These are phyloP conservation scores for Agrostemma githago DNA, from an alignment of 148 eudicot genomes.

Conservation along the genomic window DNA sequence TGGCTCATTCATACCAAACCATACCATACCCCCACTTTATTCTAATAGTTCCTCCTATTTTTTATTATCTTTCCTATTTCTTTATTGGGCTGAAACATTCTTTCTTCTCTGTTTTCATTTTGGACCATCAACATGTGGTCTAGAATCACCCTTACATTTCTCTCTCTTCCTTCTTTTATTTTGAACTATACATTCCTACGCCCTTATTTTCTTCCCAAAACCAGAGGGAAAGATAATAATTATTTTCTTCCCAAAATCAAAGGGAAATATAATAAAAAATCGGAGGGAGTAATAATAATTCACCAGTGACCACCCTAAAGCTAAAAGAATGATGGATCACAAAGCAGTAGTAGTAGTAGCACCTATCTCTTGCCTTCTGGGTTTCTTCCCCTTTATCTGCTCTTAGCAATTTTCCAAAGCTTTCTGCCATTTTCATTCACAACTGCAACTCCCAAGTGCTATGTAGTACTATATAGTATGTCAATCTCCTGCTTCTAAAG, in stretches of 20 bases:
- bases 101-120: too few species aligned
- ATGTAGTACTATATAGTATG: conserved; percentile 11
- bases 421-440: conserved; percentile 3
- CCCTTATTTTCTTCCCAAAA: too few species aligned
- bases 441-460: too few species aligned
- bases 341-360: background rate
- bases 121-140: too few species aligned
- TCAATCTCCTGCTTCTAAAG: background rate
- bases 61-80: too few species aligned
- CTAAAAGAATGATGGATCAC: background rate
- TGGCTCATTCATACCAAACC: background rate
- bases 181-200: too few species aligned
- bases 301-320: background rate
- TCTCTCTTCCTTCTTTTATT: too few species aligned
- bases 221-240: background rate
- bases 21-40: too few species aligned
- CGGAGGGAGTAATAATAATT: background rate
- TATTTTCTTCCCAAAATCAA: too few species aligned
- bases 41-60: too few species aligned
- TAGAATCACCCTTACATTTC: too few species aligned
- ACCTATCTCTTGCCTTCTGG: conserved; percentile 19
- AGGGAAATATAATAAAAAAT: background rate
- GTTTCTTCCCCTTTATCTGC: conserved; percentile 18
- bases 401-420: conserved; percentile 5
- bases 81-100: too few species aligned